Base-by-base conservation (phyloP, 2,329 filamentous ascomycete genomes). In the Albophoma yamanashiensis region DNA sequence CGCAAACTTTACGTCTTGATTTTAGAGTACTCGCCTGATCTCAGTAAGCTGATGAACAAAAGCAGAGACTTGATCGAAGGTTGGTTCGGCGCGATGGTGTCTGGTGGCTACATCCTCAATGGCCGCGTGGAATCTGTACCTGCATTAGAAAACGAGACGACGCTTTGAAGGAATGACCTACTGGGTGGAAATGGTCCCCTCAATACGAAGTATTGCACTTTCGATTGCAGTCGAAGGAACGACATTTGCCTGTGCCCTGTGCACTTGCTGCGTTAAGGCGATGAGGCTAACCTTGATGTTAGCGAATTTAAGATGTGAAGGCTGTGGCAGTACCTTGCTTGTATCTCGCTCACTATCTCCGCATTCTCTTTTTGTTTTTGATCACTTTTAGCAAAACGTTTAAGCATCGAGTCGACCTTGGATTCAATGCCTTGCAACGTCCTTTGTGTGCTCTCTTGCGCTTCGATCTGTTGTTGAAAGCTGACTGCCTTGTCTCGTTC, bases 351-450 rank as follows among this genome's bases (percentile, higher is more conserved):
- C 22, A 63, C 57, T 22, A 59, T 47, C 1, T 56, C 55, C 25
- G 50, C 58, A 31, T 59, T 61, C 12, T 55, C 42, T 4, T 58
- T 34, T 7, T 58, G 58, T 9, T 58, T 47, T 4, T 52, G 31
- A 2, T 53, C 56, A 8, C 57, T 55, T 17, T 61, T 57, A 27
- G 61, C 27, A 31, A 27, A 62, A 34, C 43, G 55, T 4, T 63
- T 58, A n/a, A 62, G 50, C 17, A 71, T 57, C 11, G 61, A 40
- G n/a, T 64, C 61, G 12, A 71, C 22, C 22, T 67, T 64, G n/a
- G 58, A 61, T 36, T 64, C 63, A 15, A 69, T 57, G 0, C 47
- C 56, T 8, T 56, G 39, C 2, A 69, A 11, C 7, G 60, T 56
- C 15, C 64, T 47, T 7, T 64, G 53, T 3, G 64, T 45, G 8